Percentiles rank a stretch among this genome's conserved stretches.
Evolutionary conservation across 2,329 filamentous ascomycete species (phyloP).

Genomic region (Colletotrichum sojae): DNA sequence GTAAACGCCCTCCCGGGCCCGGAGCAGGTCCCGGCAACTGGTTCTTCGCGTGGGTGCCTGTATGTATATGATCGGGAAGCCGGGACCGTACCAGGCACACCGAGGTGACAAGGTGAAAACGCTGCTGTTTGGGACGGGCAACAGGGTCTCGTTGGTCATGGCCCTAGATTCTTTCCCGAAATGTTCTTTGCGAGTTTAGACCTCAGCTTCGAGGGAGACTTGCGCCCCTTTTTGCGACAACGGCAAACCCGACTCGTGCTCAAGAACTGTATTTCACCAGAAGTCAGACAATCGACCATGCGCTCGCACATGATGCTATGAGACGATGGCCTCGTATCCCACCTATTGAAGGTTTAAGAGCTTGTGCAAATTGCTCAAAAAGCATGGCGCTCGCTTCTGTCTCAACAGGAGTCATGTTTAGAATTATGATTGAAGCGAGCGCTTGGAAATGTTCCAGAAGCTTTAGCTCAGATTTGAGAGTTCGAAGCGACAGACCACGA

Average conservation of each 20-base stretch:
- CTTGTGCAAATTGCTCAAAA: not conserved
- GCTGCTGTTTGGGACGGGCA: not conserved
- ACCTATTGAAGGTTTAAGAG: not conserved
- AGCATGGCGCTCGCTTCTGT: slow-evolving; percentile 7
- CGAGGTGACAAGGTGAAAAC: slow-evolving; percentile 3
- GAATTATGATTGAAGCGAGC: slow-evolving; percentile 4
- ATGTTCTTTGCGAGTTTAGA: too few species aligned
- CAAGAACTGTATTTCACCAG: too few species aligned
- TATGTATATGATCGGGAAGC: not conserved
- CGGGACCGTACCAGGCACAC: slow-evolving; percentile 7
- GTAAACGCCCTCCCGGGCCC: slow-evolving; percentile 12
- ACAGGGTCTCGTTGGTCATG: not conserved
- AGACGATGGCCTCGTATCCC: too few species aligned
- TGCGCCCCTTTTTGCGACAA: too few species aligned
- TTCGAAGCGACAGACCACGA: slow-evolving; percentile 36
- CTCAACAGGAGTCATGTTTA: slow-evolving; percentile 17
- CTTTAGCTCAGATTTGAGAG: slow-evolving; percentile 13
- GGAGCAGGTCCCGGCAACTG: slow-evolving; percentile 19
- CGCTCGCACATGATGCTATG: too few species aligned
- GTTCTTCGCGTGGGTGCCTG: slow-evolving; percentile 18
- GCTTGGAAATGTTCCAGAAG: slow-evolving; percentile 36
- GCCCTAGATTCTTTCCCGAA: not conserved
- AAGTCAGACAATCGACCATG: too few species aligned
- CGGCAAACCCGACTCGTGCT: too few species aligned
- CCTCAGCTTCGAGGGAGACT: too few species aligned